Evolutionary conservation across 2,329 filamentous ascomycete species (phyloP).

Genomic region (Ploettnerulaceae sp.): DNA sequence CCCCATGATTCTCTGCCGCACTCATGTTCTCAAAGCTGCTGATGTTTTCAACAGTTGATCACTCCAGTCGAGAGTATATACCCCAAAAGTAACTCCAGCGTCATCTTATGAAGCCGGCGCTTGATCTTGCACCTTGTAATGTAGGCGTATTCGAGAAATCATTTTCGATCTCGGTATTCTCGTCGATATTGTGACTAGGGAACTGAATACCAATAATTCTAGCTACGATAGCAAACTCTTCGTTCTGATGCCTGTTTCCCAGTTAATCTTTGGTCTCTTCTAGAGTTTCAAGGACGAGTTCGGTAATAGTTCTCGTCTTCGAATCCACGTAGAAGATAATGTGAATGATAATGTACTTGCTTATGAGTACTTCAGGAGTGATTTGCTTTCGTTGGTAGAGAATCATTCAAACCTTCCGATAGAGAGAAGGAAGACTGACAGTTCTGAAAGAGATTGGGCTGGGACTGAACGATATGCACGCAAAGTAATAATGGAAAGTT

Average conservation of each 20-base stretch:
- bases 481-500: too few relatives aligned
- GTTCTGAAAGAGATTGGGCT: too few relatives aligned
- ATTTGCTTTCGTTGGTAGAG: too few relatives aligned
- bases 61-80: conserved; percentile 39
- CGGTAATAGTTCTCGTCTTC: conserved; percentile 67
- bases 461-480: too few relatives aligned
- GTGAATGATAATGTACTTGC: too few relatives aligned
- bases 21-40: conserved; percentile 8
- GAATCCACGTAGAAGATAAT: too few relatives aligned
- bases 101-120: neutral
- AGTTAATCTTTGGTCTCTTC: neutral
- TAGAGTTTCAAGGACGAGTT: conserved; percentile 40
- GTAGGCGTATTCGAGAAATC: neutral
- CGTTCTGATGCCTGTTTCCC: neutral
- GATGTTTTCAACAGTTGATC: conserved; percentile 12
- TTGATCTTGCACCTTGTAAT: neutral
- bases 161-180: neutral
- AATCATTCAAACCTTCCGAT: too few relatives aligned
- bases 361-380: too few relatives aligned
- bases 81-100: conserved; percentile 42
- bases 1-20: conserved; percentile 12
- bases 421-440: too few relatives aligned
- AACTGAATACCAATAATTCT: neutral
- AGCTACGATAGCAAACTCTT: neutral
- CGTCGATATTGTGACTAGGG: neutral